Base-by-base conservation (phyloP, 2,329 filamentous ascomycete species). In the Aotearoamyces nothofagi region DNA sequence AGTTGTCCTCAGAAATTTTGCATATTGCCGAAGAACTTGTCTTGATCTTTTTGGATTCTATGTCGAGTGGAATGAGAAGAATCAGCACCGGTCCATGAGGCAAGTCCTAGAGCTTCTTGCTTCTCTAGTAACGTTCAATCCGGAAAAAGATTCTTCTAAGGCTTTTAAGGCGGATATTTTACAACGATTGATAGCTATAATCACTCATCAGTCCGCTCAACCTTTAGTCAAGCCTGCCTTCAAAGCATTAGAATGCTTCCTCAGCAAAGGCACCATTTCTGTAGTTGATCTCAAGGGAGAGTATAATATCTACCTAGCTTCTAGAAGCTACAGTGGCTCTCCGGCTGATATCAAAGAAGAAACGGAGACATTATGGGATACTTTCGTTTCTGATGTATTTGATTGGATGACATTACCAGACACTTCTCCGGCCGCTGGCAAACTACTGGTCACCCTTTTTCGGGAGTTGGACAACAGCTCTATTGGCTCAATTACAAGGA, bases 161-260 rank as follows among this genome's bases (percentile, higher is more conserved):
- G 40, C 48, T 15, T 46, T 63, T 17, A 66, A 63, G 39, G 39
- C 46, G 11, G 46, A 44, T 10, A 55, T 76, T 5, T 42, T 74
- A 10, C 48, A 58, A 15, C 63, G 55, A 4, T 58, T 74, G 5
- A 43, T 78, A 10, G 62, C 66, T 2, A 68, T 76, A 9, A 61
- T 80, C 23, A 60, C 63, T 13, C 63, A 68, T 32, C 60, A 67
- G 34, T 69, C 69, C 17, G 60, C 70, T 10, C 72, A 68, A 37
- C 65, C 72, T 7, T 59, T 75, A 29, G 70, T 73, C 22, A 82
- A 82, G 46, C 77, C 77, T 19, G 69, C 74, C 5, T 64, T 83
- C 35, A 73, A 75, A 43, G 66, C 66, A 10, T 54, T 82, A 20
- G 71, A 78, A 26, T 64, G 74, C 41, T 66, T 83, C 32, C 45